A percentile compares a stretch with the other conserved stretches of the same genome.
phyloP scores from a whole-genome alignment of 257 asterid species.

The Plantago ovata region DNA sequence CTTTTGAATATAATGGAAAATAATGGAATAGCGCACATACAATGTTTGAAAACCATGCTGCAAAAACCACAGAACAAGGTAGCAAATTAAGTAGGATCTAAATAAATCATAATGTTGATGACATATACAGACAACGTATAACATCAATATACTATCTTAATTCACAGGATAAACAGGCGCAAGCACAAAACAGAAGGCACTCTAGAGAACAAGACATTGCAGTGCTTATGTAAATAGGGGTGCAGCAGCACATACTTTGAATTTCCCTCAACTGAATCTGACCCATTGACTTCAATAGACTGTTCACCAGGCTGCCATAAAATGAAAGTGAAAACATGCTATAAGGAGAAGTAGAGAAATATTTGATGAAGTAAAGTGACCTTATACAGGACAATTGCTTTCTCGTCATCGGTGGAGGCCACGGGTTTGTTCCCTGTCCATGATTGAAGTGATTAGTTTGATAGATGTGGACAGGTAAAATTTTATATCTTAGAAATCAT shows the following conservation, averaged over 20 bases:
- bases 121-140: too few species aligned
- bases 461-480: slow-evolving; percentile 7
- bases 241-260: slow-evolving; percentile 55
- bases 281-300: slow-evolving; percentile 48
- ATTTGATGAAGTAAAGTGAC: slow-evolving; percentile 37
- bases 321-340: slow-evolving; percentile 21
- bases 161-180: slow-evolving; percentile 13
- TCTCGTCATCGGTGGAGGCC: slow-evolving; percentile 54
- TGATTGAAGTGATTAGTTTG: slow-evolving; percentile 23
- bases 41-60: too few species aligned
- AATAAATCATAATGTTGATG: too few species aligned
- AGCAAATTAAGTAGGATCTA: too few species aligned
- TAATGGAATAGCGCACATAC: too few species aligned
- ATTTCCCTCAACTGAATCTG: slow-evolving; percentile 49
- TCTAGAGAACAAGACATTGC: slow-evolving; percentile 21
- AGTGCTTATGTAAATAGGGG: slow-evolving; percentile 12
- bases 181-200: neutral
- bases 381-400: slow-evolving; percentile 83
- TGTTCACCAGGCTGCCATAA: slow-evolving; percentile 64
- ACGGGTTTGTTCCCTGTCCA: slow-evolving; percentile 56
- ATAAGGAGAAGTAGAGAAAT: slow-evolving; percentile 8
- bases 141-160: neutral
- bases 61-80: too few species aligned
- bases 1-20: too few species aligned
- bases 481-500: neutral